These are phyloP conservation scores for Amylostereum areolatum DNA, from an alignment of 1,284 basidiomycete species.

Conservation along the genomic window DNA sequence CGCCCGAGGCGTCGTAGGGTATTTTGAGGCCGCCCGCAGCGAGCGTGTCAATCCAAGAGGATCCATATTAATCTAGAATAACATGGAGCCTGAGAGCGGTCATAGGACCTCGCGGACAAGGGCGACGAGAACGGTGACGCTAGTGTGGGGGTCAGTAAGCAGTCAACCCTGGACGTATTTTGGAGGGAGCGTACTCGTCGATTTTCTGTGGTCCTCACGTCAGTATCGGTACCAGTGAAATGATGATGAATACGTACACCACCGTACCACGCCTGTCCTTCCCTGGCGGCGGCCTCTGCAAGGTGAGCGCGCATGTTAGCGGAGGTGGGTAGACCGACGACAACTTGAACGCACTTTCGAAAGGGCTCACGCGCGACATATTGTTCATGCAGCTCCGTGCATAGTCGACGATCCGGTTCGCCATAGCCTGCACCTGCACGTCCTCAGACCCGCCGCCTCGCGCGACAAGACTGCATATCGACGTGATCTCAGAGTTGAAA, in stretches of 20 bases:
- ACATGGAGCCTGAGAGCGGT: conserved; percentile 4
- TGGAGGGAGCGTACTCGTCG: conserved; percentile 49
- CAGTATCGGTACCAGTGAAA: conserved; percentile 2
- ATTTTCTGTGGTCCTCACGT: conserved; percentile 36
- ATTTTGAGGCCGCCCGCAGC: too few relatives aligned
- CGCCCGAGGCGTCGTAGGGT: too few relatives aligned
- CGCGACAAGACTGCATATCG: conserved; percentile 60
- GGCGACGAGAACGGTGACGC: conserved; percentile 57
- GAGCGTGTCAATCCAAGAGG: too few relatives aligned
- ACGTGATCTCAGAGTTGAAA: conserved; percentile 62
- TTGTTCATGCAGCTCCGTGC: conserved; percentile 65
- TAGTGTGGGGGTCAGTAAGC: conserved; percentile 18
- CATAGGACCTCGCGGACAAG: conserved; percentile 49
- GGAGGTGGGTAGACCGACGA: conserved; percentile 1
- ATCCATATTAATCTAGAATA: too few relatives aligned
- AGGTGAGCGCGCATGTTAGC: conserved; percentile 2
- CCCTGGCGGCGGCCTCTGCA: conserved; percentile 53
- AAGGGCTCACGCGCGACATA: conserved; percentile 58
- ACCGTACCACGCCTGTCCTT: conserved; percentile 59
- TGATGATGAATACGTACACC: conserved; percentile 46
- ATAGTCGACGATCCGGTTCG: conserved; percentile 67
- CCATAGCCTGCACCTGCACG: conserved; percentile 59
- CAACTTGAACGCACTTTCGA: conserved; percentile 47
- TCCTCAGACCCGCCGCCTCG: conserved; percentile 51
- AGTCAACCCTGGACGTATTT: conserved; percentile 7